Conservation (phyloP, 1,284 basidiomycete species). For the Boletus mariae region DNA sequence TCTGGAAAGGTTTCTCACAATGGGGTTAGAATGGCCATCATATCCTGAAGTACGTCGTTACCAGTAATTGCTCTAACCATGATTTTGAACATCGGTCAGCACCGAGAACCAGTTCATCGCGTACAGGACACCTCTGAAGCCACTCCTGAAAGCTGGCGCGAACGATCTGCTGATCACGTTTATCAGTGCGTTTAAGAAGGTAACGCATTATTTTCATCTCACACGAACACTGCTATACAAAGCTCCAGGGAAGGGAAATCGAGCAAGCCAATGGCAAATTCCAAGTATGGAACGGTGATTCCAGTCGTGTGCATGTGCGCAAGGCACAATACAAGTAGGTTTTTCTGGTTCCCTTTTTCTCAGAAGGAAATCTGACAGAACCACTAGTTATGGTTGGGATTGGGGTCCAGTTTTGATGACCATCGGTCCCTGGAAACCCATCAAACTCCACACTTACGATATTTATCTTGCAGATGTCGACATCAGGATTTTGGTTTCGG, state of each 20-base stretch:
- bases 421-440: conserved; percentile 75
- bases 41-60: conserved; percentile 52
- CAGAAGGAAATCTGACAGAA: conserved; percentile 5
- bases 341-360: conserved; percentile 1
- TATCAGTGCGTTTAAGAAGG: conserved; percentile 72
- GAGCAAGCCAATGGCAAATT: conserved; percentile 61
- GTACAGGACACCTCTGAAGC: conserved; percentile 60
- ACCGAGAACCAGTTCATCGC: conserved; percentile 77
- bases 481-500: conserved; percentile 51
- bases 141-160: conserved; percentile 47
- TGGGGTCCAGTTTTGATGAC: conserved; percentile 84
- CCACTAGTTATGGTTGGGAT: conserved; percentile 73
- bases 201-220: conserved; percentile 19
- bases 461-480: conserved; percentile 63
- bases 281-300: conserved; percentile 82
- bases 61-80: not conserved
- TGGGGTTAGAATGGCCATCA: conserved; percentile 59
- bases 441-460: conserved; percentile 66
- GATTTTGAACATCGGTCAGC: conserved; percentile 31
- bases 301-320: conserved; percentile 79
- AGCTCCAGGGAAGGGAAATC: conserved; percentile 54
- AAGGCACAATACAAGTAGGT: conserved; percentile 83
- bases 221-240: conserved; percentile 1
- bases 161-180: conserved; percentile 76
- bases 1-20: not conserved